phyloP scores from a whole-genome alignment of 2,329 filamentous ascomycete genomes.

The Lecanicillium sp. region DNA sequence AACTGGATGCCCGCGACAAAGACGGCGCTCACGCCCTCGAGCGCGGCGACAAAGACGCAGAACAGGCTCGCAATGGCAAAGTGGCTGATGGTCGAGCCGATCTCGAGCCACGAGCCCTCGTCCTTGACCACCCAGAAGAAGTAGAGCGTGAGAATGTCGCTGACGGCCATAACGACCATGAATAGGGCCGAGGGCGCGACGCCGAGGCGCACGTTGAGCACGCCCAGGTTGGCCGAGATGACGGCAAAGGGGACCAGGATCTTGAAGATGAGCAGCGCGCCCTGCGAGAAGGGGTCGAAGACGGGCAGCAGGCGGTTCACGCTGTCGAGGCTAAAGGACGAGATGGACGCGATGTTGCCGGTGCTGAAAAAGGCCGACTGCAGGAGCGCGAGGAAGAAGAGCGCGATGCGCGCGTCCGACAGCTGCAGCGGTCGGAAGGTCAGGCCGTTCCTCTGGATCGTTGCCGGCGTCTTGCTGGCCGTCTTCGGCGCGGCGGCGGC shows the following conservation, averaged over 20 bases:
- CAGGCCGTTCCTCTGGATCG: constrained; percentile 2
- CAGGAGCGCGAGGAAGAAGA: constrained; percentile 93
- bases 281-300: constrained; percentile 91
- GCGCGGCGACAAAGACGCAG: constrained; percentile 81
- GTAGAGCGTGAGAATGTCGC: constrained; percentile 84
- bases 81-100: constrained; percentile 92
- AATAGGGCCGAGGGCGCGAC: constrained; percentile 86
- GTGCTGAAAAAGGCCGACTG: constrained; percentile 97
- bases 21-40: constrained; percentile 79
- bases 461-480: constrained; percentile 17
- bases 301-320: constrained; percentile 82
- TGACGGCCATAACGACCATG: constrained; percentile 88
- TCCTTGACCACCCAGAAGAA: constrained; percentile 98
- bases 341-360: constrained; percentile 90
- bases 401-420: constrained; percentile 77
- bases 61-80: constrained; percentile 88
- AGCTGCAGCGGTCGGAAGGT: constrained; percentile 63
- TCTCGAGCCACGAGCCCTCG: constrained; percentile 95
- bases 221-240: constrained; percentile 88
- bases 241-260: constrained; percentile 89
- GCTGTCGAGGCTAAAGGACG: constrained; percentile 87
- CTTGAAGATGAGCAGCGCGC: constrained; percentile 79
- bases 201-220: constrained; percentile 77
- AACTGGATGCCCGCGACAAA: constrained; percentile 79
- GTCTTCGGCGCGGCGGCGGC: constrained; percentile 1